These are phyloP conservation scores for Phytophthora ohioensis DNA, from an alignment of 352 stramenopile species.

Conservation along the genomic window DNA sequence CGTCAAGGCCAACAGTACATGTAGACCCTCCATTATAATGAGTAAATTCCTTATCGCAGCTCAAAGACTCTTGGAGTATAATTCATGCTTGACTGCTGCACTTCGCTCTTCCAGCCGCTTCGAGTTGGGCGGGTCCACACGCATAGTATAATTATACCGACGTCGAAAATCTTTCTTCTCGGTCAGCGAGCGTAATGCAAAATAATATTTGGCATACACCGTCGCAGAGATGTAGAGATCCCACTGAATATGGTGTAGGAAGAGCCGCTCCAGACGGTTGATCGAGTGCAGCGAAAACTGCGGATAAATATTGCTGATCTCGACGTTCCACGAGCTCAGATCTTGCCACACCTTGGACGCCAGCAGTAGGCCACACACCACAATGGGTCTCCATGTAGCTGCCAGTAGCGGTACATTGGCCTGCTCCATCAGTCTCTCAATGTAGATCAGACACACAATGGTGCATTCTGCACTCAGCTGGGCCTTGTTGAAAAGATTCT, in stretches of 20 bases:
- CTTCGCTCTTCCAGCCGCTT: conserved; percentile 87
- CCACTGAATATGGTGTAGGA: conserved; percentile 98
- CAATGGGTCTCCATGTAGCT: conserved; percentile 97
- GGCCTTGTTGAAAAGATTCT: conserved; percentile 97
- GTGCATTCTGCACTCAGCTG: conserved; percentile 98
- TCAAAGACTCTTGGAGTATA: conserved; percentile 90
- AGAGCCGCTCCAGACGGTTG: conserved; percentile 97
- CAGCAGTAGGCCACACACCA: conserved; percentile 97
- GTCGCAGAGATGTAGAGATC: conserved; percentile 97
- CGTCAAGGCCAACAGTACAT: too few species aligned
- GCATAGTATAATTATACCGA: conserved; percentile 92
- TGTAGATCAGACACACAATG: conserved; percentile 99
- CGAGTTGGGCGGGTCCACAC: conserved; percentile 87
- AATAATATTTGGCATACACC: conserved; percentile 99
- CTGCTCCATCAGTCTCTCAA: conserved; percentile 98
- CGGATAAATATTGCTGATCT: conserved; percentile 98
- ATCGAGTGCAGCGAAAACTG: conserved; percentile 98
- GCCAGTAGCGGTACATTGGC: conserved; percentile 95
- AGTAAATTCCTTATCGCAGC: neutral
- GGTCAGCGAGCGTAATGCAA: conserved; percentile 94
- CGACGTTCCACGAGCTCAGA: conserved; percentile 97
- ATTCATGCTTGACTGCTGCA: conserved; percentile 79
- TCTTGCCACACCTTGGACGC: conserved; percentile 99
- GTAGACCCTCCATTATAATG: too few species aligned
- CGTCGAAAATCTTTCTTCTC: conserved; percentile 93